Conservation (phyloP, 768 basidiomycete genomes). For the Cystobasidiopsis lactophilus region DNA sequence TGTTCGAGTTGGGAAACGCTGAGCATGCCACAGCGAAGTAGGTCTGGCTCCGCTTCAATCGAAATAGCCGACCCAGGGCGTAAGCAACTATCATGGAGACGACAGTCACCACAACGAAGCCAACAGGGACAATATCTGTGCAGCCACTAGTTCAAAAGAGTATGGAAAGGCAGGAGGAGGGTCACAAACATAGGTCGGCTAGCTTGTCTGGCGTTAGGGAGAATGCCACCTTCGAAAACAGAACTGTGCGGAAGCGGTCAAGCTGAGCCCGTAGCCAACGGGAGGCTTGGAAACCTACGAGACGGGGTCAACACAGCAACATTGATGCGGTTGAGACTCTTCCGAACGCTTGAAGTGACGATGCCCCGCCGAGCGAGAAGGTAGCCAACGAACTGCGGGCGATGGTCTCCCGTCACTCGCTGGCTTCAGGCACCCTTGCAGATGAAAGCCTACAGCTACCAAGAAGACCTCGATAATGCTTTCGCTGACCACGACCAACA, state of each 20-base stretch:
- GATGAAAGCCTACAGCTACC: neutral
- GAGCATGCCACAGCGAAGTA: constrained; percentile 16
- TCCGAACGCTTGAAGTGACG: constrained; percentile 39
- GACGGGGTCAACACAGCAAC: neutral
- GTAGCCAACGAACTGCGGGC: constrained; percentile 22
- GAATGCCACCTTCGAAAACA: constrained; percentile 71
- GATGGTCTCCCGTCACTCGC: too few species aligned
- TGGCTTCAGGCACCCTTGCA: too few species aligned
- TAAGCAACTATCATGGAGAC: constrained; percentile 51
- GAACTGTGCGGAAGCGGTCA: constrained; percentile 48
- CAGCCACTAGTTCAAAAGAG: neutral
- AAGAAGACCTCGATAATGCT: neutral
- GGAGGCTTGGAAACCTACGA: neutral
- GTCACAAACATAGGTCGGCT: constrained; percentile 46
- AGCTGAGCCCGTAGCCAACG: constrained; percentile 45
- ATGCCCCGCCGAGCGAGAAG: constrained; percentile 55
- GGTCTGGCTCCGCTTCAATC: constrained; percentile 47
- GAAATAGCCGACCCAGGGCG: constrained; percentile 38
- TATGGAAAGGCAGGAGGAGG: neutral
- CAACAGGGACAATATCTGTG: constrained; percentile 38
- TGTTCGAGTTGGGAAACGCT: constrained; percentile 21
- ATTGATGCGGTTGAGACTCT: neutral
- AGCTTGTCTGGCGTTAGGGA: constrained; percentile 66
- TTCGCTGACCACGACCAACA: neutral
- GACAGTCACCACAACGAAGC: constrained; percentile 54